Conservation (phyloP, 1,139 yeast species). For the Taphrina populina region DNA sequence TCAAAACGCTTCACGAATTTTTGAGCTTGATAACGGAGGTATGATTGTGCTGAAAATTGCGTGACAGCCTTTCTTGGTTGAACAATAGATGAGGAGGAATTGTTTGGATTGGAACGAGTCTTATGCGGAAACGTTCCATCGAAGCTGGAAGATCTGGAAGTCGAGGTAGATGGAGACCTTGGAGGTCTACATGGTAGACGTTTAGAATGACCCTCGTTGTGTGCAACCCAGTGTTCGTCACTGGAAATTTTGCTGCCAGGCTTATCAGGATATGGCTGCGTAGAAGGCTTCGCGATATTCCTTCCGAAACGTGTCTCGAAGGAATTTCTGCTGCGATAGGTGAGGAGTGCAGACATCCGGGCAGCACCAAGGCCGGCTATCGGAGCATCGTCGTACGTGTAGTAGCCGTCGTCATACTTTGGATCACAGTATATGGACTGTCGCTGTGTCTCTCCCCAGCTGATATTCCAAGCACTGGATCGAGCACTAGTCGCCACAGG, state of each 20-base stretch:
- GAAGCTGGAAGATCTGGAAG: conserved; percentile 25
- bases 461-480: conserved; percentile 97
- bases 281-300: conserved; percentile 57
- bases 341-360: conserved; percentile 90
- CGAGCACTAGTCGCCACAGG: conserved; percentile 93
- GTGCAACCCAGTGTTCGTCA: conserved; percentile 57
- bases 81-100: not conserved
- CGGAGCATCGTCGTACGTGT: conserved; percentile 73
- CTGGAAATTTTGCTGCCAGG: conserved; percentile 45
- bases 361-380: conserved; percentile 89
- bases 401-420: conserved; percentile 83
- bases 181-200: conserved; percentile 42
- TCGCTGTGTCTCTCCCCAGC: conserved; percentile 98
- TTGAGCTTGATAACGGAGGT: conserved; percentile 86
- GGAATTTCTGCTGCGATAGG: conserved; percentile 87
- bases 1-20: conserved; percentile 88
- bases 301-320: conserved; percentile 90
- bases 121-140: conserved; percentile 10
- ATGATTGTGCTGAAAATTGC: conserved; percentile 91
- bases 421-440: conserved; percentile 96
- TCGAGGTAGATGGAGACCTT: conserved; percentile 11
- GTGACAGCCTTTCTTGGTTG: conserved; percentile 58
- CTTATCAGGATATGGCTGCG: conserved; percentile 45
- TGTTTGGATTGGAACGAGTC: conserved; percentile 4
- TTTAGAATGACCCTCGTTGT: conserved; percentile 60